A percentile compares a stretch with the other conserved stretches of the same genome.
phyloP scores from a whole-genome alignment of 805 yeast genomes.

The Brettanomyces sp. region DNA sequence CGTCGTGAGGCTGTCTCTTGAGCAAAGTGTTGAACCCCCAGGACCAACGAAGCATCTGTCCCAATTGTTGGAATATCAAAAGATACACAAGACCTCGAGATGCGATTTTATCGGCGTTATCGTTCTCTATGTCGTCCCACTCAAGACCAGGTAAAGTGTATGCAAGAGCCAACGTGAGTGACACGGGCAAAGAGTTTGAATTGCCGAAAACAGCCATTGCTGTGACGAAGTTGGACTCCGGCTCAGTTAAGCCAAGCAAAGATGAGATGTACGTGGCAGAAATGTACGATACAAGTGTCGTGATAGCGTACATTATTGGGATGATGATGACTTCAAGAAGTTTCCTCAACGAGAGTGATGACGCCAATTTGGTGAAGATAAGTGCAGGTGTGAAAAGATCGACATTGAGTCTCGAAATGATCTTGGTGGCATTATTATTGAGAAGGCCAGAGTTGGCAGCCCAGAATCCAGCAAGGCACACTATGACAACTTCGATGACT shows the following conservation, averaged over 20 bases:
- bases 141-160: slow-evolving; percentile 65
- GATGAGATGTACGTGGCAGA: slow-evolving; percentile 51
- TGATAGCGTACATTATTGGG: slow-evolving; percentile 74
- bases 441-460: slow-evolving; percentile 71
- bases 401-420: slow-evolving; percentile 70
- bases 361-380: slow-evolving; percentile 73
- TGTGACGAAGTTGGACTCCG: slow-evolving; percentile 83
- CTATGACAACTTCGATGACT: slow-evolving; percentile 78
- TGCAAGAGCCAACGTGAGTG: slow-evolving; percentile 71
- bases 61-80: slow-evolving; percentile 72
- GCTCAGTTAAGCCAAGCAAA: slow-evolving; percentile 48
- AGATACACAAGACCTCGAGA: slow-evolving; percentile 70
- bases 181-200: slow-evolving; percentile 90
- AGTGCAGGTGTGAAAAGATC: slow-evolving; percentile 92
- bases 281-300: slow-evolving; percentile 65
- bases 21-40: slow-evolving; percentile 76
- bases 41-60: slow-evolving; percentile 76
- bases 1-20: slow-evolving; percentile 37
- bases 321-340: slow-evolving; percentile 73
- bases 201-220: slow-evolving; percentile 98
- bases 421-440: slow-evolving; percentile 65
- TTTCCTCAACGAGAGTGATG: slow-evolving; percentile 62
- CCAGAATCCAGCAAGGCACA: slow-evolving; percentile 78
- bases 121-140: slow-evolving; percentile 67
- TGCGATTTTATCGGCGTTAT: slow-evolving; percentile 60